Percentiles rank a stretch among this genome's conserved stretches.
Conservation (phyloP, 2,329 filamentous ascomycete genomes). For the Geosmithia morbida region DNA sequence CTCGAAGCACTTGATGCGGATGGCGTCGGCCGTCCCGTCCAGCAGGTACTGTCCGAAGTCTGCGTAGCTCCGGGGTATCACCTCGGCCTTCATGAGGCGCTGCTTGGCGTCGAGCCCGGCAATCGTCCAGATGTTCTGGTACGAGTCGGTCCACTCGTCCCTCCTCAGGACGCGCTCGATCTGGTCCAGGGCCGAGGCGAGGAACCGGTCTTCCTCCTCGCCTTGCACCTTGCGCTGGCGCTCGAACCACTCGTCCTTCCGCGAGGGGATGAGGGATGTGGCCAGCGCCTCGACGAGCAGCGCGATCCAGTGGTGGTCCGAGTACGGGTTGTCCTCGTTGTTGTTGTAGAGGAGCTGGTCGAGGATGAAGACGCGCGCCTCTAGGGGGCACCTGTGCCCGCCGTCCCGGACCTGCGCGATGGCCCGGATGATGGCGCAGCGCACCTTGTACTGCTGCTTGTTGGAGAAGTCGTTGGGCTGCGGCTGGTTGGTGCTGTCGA, state of each 20-base stretch:
- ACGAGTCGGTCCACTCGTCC: constrained; percentile 55
- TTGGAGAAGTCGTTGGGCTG: constrained; percentile 85
- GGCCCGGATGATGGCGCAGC: constrained; percentile 68
- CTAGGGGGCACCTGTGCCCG: constrained; percentile 61
- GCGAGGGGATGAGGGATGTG: constrained; percentile 38
- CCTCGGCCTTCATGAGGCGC: constrained; percentile 47
- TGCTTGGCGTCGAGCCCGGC: constrained; percentile 48
- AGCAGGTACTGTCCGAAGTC: constrained; percentile 51
- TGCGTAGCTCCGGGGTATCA: constrained; percentile 37
- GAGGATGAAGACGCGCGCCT: constrained; percentile 71
- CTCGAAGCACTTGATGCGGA: constrained; percentile 53
- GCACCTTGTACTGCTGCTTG: constrained; percentile 70
- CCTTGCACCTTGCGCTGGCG: constrained; percentile 28
- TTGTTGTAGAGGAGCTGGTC: constrained; percentile 90
- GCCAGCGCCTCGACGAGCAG: constrained; percentile 54
- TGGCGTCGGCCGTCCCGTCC: constrained; percentile 46
- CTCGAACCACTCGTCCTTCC: constrained; percentile 28
- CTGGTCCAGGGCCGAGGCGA: constrained; percentile 41
- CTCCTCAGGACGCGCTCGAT: constrained; percentile 53
- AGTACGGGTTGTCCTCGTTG: constrained; percentile 78
- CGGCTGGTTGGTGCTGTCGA: constrained; percentile 63
- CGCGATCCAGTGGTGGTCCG: constrained; percentile 80
- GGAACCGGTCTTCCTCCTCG: constrained; percentile 31
- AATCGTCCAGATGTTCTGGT: constrained; percentile 52
- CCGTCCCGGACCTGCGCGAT: constrained; percentile 65